Conservation (phyloP, 2,329 filamentous ascomycete species). For the Stachybotrys chlorohalonatus region DNA sequence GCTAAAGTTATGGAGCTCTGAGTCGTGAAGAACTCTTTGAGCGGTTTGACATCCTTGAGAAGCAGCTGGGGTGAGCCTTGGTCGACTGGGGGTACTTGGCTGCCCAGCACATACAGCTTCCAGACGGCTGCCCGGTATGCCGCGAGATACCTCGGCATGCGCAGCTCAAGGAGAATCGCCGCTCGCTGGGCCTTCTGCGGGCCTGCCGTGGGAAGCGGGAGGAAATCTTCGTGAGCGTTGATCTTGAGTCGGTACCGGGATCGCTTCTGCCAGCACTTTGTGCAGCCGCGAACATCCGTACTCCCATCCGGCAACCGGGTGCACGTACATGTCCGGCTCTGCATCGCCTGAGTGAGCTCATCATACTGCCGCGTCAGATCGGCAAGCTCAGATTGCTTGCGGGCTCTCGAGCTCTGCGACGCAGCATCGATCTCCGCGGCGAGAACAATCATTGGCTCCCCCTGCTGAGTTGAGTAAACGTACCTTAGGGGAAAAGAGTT, state of each 20-base stretch:
- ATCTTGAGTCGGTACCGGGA: constrained; percentile 8
- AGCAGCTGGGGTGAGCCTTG: neutral
- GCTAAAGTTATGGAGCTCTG: constrained; percentile 9
- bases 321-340: constrained; percentile 7
- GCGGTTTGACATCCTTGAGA: neutral
- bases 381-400: constrained; percentile 3
- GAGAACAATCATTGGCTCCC: neutral
- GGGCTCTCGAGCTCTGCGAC: neutral
- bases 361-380: constrained; percentile 5
- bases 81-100: neutral
- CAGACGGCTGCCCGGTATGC: constrained; percentile 11
- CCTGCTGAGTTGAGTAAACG: neutral
- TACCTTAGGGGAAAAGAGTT: constrained; percentile 2
- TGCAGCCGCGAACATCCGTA: constrained; percentile 3
- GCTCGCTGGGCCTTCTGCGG: constrained; percentile 6
- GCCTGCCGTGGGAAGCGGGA: constrained; percentile 8
- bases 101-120: constrained; percentile 7
- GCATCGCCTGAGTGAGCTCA: constrained; percentile 5
- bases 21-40: neutral
- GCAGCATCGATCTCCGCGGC: neutral
- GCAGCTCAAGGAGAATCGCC: constrained; percentile 40
- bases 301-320: neutral
- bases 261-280: constrained; percentile 7
- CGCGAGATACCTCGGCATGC: constrained; percentile 35
- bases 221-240: constrained; percentile 11